Evolutionary conservation across 352 stramenopile genomes (phyloP), one percentile per base, ranked within the genome.

Genomic region (Globisporangium mamillatum): DNA sequence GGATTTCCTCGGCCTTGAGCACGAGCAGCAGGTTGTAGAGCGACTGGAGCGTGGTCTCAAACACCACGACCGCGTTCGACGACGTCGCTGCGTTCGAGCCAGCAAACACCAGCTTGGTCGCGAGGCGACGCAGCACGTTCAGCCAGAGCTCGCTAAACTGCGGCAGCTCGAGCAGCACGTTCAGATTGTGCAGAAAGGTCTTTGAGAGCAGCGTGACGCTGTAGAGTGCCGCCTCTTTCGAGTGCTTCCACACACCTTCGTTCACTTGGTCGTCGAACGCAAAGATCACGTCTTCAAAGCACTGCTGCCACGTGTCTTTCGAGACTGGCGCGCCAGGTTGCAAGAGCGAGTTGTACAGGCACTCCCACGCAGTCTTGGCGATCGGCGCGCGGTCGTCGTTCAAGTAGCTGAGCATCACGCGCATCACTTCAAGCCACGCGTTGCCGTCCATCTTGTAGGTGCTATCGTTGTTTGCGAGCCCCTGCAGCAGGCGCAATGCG

Each of bases 221-320:
- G 77, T 94, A 90, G 2, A 96, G 71, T 54, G 80, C 75, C 7
- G 84, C 86, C 53, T 96, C 86, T 10, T 84, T 85, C 34, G 81
- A 72, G 70, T 82, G 77, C 5, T 73, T 70, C 71, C 80, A 83
- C 48, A 77, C 70, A 16, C 82, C 77, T 52, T 88, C 81, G 48
- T 79, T 85, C 20, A 92, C 82, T 59, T 93, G 86, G 66, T 96
- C 83, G 60, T 96, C 88, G 66, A 96, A 93, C 44, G 88, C 82
- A 64, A 94, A 96, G 63, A 96, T 92, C 22, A 94, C 83, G n/a
- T 92, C 82, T 58, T 92, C 75, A 63, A 96, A 96, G 68, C 88
- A 96, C 54, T 88, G 71, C 63, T 90, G 81, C 88, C 88, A 96
- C 56, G 84, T 92, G 38, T 86, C 79, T 60, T 86, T 87, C 5